Conservation (phyloP, 352 stramenopile species). For the Blastocystis sp. region DNA sequence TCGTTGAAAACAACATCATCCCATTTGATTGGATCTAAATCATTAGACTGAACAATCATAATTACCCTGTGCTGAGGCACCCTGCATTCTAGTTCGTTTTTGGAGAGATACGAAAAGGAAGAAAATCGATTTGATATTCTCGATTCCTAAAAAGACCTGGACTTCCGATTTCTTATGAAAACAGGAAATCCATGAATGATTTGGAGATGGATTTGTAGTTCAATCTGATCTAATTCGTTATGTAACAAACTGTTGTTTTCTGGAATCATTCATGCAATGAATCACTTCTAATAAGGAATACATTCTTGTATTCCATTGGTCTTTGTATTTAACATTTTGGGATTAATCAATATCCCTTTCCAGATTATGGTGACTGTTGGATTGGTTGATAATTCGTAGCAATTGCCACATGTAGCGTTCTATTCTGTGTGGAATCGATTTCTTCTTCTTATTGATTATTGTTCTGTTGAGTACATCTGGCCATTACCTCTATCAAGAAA, state of each 20-base stretch:
- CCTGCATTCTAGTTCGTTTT: slow-evolving; percentile 22
- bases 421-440: not conserved
- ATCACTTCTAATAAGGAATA: too few relatives aligned
- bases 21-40: slow-evolving; percentile 52
- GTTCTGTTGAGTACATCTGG: not conserved
- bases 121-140: not conserved
- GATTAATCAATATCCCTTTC: too few relatives aligned
- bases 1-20: slow-evolving; percentile 53
- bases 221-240: not conserved
- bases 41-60: not conserved
- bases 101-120: not conserved
- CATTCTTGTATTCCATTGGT: too few relatives aligned
- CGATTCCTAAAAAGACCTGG: too few relatives aligned
- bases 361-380: too few relatives aligned
- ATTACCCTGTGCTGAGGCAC: not conserved
- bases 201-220: not conserved
- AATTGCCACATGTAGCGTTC: not conserved
- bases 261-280: too few relatives aligned
- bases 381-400: too few relatives aligned
- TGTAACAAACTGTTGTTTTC: too few relatives aligned
- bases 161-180: too few relatives aligned
- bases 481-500: not conserved
- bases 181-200: not conserved
- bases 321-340: too few relatives aligned
- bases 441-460: not conserved